Evolutionary conservation across 345 rosid species (phyloP).

Genomic region (Adansonia digitata): DNA sequence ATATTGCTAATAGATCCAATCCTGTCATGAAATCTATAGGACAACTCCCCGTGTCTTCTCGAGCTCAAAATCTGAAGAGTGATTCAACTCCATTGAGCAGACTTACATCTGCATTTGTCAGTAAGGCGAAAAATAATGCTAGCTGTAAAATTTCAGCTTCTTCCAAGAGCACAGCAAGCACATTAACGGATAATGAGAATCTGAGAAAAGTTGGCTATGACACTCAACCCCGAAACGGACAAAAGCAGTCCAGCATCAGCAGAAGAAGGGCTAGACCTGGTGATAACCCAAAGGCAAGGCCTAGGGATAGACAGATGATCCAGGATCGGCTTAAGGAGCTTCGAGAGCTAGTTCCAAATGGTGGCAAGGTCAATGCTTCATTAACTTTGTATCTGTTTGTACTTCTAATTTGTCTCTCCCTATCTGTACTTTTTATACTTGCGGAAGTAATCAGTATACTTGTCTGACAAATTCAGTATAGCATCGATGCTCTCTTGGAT

Average conservation of each 20-base stretch:
- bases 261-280: slow-evolving; percentile 41
- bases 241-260: slow-evolving; percentile 14
- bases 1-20: neutral
- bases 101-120: slow-evolving; percentile 13
- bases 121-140: neutral
- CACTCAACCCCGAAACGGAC: slow-evolving; percentile 17
- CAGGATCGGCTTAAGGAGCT: slow-evolving; percentile 67
- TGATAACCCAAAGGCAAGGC: slow-evolving; percentile 49
- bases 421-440: too few species aligned
- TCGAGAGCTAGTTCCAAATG: slow-evolving; percentile 59
- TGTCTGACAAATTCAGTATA: slow-evolving; percentile 46
- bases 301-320: slow-evolving; percentile 63
- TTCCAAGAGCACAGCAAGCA: slow-evolving; percentile 22
- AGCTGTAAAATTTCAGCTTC: slow-evolving; percentile 17
- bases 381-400: neutral
- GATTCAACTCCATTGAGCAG: slow-evolving; percentile 15
- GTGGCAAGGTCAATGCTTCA: slow-evolving; percentile 37
- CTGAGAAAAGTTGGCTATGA: neutral
- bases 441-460: neutral
- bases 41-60: slow-evolving; percentile 11
- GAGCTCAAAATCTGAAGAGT: slow-evolving; percentile 12
- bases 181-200: slow-evolving; percentile 15
- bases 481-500: slow-evolving; percentile 64
- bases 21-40: neutral
- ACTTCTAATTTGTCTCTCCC: neutral